phyloP scores from a whole-genome alignment of 2,329 filamentous ascomycete genomes.

The Calycina herbarum region DNA sequence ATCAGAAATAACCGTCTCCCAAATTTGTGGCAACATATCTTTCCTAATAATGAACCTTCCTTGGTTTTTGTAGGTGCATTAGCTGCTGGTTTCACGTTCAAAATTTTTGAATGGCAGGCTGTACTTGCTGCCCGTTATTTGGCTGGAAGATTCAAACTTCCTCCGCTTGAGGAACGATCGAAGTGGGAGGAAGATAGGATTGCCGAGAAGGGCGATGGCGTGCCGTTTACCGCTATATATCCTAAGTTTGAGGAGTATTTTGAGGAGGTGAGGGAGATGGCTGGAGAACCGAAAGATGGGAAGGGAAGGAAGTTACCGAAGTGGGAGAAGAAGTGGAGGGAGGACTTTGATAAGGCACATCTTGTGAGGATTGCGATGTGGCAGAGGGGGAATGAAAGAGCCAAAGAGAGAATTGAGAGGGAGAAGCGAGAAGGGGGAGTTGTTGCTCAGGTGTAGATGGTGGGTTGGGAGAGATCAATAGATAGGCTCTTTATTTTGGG shows the following conservation, averaged over 20 bases:
- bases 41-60: slow-evolving; percentile 54
- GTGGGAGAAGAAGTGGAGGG: slow-evolving; percentile 12
- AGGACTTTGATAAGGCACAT: slow-evolving; percentile 10
- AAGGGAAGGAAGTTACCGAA: slow-evolving; percentile 9
- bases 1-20: slow-evolving; percentile 56
- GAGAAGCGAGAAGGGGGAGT: background rate
- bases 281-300: slow-evolving; percentile 38
- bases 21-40: slow-evolving; percentile 57
- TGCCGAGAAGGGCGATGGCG: slow-evolving; percentile 53
- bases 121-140: slow-evolving; percentile 60
- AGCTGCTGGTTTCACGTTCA: slow-evolving; percentile 61
- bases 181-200: slow-evolving; percentile 60
- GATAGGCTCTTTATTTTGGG: too few species aligned
- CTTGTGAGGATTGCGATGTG: slow-evolving; percentile 13
- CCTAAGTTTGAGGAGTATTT: slow-evolving; percentile 68
- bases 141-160: slow-evolving; percentile 53
- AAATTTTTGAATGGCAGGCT: slow-evolving; percentile 68
- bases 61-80: slow-evolving; percentile 61
- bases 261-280: slow-evolving; percentile 51
- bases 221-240: slow-evolving; percentile 55
- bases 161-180: slow-evolving; percentile 48
- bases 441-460: background rate
- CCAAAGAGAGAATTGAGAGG: background rate
- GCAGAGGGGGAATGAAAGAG: slow-evolving; percentile 12
- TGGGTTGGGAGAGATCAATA: too few species aligned